Evolutionary conservation across 331 rosid genomes (phyloP).

Genomic region (Erythrophleum ivorense): DNA sequence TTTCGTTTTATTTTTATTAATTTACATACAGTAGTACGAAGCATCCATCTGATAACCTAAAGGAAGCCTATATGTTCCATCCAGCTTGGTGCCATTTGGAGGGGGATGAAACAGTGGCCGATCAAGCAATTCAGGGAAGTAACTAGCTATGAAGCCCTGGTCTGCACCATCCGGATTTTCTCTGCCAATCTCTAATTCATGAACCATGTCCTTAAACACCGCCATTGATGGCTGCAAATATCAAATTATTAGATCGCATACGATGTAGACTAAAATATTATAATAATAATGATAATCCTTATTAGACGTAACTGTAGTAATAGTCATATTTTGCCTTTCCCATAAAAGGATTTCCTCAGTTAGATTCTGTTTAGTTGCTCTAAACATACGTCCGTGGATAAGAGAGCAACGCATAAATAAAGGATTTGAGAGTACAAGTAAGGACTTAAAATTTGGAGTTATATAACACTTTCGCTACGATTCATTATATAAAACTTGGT

Average conservation of each 20-base stretch:
- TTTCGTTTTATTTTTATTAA: background rate
- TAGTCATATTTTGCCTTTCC: background rate
- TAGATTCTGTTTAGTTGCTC: background rate
- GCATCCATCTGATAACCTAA: conserved; percentile 93
- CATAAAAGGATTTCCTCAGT: background rate
- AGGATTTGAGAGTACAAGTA: background rate
- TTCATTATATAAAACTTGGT: background rate
- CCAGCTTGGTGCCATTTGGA: conserved; percentile 57
- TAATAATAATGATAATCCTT: background rate
- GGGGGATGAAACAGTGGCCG: conserved; percentile 75
- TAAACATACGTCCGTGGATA: background rate
- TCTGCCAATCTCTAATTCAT: conserved; percentile 60
- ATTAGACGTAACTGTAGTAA: background rate
- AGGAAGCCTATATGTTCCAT: conserved; percentile 76
- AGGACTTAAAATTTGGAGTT: background rate
- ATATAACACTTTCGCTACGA: background rate
- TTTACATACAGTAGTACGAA: conserved; percentile 69
- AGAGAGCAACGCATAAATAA: background rate
- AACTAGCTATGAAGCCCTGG: conserved; percentile 79
- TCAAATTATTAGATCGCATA: background rate
- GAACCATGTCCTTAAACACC: conserved; percentile 76
- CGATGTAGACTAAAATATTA: background rate
- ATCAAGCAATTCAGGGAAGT: conserved; percentile 72
- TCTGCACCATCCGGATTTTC: conserved; percentile 87
- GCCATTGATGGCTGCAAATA: conserved; percentile 67